Conservation (phyloP, 306 rosid genomes). For the Oxytropis ochrocephala region DNA sequence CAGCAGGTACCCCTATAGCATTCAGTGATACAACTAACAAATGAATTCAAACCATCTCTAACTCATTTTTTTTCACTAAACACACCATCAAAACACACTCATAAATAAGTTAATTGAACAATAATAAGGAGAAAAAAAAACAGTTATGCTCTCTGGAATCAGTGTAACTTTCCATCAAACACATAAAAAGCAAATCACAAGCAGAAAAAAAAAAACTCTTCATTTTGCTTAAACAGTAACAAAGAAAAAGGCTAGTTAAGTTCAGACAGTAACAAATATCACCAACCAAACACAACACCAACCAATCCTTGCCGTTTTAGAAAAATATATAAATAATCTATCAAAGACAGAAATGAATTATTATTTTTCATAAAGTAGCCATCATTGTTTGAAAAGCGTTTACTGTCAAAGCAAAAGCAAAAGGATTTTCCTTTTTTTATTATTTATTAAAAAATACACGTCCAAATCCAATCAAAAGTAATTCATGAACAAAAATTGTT, state of each 20-base stretch:
- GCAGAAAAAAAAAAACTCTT: background rate
- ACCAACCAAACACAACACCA: background rate
- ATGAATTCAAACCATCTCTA: background rate
- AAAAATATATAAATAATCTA: background rate
- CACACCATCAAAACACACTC: background rate
- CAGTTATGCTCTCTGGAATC: background rate
- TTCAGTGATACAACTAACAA: background rate
- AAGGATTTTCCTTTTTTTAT: background rate
- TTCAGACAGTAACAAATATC: no score
- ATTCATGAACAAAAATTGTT: background rate
- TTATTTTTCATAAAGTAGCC: background rate
- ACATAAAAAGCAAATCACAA: background rate
- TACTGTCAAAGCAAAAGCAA: background rate
- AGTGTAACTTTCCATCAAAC: background rate
- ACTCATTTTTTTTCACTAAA: background rate
- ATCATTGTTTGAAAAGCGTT: background rate
- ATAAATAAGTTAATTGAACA: background rate
- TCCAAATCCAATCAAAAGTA: background rate
- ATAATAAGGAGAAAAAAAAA: background rate
- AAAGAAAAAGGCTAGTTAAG: no score
- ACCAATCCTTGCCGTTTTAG: background rate
- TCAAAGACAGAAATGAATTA: background rate
- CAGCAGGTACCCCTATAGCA: constrained; percentile 71
- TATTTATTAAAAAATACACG: background rate
- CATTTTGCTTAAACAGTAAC: background rate